These are phyloP conservation scores for Jacaranda mimosifolia DNA, from an alignment of 257 asterid genomes.

Conservation along the genomic window DNA sequence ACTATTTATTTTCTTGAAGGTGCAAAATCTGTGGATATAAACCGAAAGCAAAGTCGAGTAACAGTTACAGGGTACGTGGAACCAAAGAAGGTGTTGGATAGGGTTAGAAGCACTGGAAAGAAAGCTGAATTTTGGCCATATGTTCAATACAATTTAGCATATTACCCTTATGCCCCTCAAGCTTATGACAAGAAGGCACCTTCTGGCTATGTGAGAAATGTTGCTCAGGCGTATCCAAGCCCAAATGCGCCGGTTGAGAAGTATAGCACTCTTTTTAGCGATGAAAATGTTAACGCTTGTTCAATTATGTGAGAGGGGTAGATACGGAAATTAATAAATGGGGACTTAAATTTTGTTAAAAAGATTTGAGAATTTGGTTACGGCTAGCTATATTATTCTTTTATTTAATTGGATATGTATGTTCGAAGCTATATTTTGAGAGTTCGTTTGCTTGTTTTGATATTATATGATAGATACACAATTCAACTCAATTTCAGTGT, in stretches of 20 bases:
- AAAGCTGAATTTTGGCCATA: conserved; percentile 85
- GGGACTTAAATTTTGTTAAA: no score
- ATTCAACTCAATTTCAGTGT: no score
- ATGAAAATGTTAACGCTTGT: conserved; percentile 80
- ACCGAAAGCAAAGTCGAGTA: conserved; percentile 65
- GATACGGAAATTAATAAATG: no score
- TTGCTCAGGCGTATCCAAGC: conserved; percentile 64
- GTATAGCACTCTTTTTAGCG: conserved; percentile 63
- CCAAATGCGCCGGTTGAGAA: conserved; percentile 46
- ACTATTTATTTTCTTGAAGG: conserved; percentile 43
- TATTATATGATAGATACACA: no score
- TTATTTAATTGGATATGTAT: no score
- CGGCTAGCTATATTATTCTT: no score
- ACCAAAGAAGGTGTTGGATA: conserved; percentile 63
- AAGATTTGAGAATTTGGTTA: no score
- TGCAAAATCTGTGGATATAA: conserved; percentile 64
- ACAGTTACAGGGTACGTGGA: conserved; percentile 72
- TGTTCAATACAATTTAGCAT: conserved; percentile 57
- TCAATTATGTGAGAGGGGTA: conserved; percentile 55
- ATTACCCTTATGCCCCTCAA: conserved; percentile 71
- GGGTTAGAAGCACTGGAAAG: conserved; percentile 65
- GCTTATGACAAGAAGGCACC: conserved; percentile 90
- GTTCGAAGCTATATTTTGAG: no score
- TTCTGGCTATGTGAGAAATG: conserved; percentile 69
- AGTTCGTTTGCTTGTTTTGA: no score